Conservation (phyloP, 768 basidiomycete species). For the Suillus subalutaceus region DNA sequence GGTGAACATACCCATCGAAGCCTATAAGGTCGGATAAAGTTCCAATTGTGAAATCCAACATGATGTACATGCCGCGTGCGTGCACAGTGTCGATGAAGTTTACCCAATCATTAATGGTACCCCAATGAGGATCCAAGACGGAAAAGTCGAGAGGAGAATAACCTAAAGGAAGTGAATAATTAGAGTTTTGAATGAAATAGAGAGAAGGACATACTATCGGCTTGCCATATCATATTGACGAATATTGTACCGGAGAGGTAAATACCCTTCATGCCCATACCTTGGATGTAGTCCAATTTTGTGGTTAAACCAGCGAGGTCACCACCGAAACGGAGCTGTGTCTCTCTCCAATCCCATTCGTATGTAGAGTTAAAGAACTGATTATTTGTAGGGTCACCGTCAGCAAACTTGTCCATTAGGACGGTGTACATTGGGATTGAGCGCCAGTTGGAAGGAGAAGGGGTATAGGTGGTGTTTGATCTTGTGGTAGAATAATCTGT, state of each 20-base stretch:
- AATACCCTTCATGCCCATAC: slow-evolving; percentile 83
- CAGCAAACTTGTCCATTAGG: slow-evolving; percentile 92
- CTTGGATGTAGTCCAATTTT: slow-evolving; percentile 84
- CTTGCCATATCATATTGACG: slow-evolving; percentile 96
- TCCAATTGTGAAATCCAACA: slow-evolving; percentile 93
- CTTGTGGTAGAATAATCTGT: slow-evolving; percentile 67
- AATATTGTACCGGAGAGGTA: slow-evolving; percentile 94
- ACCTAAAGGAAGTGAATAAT: slow-evolving; percentile 45
- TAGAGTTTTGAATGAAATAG: slow-evolving; percentile 14
- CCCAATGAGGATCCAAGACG: slow-evolving; percentile 92
- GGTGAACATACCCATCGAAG: slow-evolving; percentile 67
- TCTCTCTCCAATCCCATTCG: slow-evolving; percentile 87
- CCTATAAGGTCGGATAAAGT: slow-evolving; percentile 90
- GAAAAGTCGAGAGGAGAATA: slow-evolving; percentile 94
- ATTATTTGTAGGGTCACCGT: slow-evolving; percentile 91
- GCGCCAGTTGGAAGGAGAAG: slow-evolving; percentile 87
- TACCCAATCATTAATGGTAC: slow-evolving; percentile 80
- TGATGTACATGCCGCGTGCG: slow-evolving; percentile 84
- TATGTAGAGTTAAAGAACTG: slow-evolving; percentile 81
- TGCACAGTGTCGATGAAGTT: slow-evolving; percentile 77
- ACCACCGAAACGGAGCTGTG: slow-evolving; percentile 87
- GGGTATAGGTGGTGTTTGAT: slow-evolving; percentile 67
- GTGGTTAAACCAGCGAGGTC: slow-evolving; percentile 79
- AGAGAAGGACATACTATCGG: slow-evolving; percentile 64
- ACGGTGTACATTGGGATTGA: slow-evolving; percentile 77